Evolutionary conservation across 2,329 filamentous ascomycete species (phyloP), one percentile per base, ranked within the genome.

Genomic region (Fusarium liriodendri): DNA sequence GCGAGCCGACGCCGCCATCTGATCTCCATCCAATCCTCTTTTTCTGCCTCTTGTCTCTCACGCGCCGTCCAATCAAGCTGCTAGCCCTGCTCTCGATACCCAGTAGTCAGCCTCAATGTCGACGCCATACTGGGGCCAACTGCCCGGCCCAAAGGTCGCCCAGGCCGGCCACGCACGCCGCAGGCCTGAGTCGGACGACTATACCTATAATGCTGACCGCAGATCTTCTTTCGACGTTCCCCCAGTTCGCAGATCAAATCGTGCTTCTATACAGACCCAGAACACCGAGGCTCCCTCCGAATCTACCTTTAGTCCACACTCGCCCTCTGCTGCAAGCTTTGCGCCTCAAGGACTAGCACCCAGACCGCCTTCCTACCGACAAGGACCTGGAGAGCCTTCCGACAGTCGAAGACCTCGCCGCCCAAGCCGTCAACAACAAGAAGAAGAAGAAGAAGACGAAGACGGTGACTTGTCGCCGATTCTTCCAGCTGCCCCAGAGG

Each of bases 221-320:
- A 78, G 79, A 76, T 77, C 79, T 57, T 80, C 80, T 33, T 62
- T 80, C 67, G 81, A 82, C 67, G 73, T 82, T 70, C 83, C 84
- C 76, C 82, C 82, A 69, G 84, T 83, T 69, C 82, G 83, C 74
- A 86, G 83, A 78, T 82, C 86, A 70, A 87, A 89, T 75, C 86
- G 88, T 71, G 82, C 81, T 68, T 92, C 90, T 25, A 81, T 84
- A 67, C 89, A 91, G 83, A 91, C 89, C 64, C 83, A 85, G 77
- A 84, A 82, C 77, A 89, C 88, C 68, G 88, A 90, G 72, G 85
- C 87, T 74, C 84, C 84, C 64, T 89, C 89, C 75, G 87, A 90
- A 68, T 89, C 89, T 59, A 90, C 89, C 55, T 85, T 88, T 78
- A 90, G 88, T 76, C 88, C 89, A 54, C 86, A 87, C 72, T 90